Evolutionary conservation across 2,329 filamentous ascomycete species (phyloP).

Genomic region (Paraconiothyrium brasiliense): DNA sequence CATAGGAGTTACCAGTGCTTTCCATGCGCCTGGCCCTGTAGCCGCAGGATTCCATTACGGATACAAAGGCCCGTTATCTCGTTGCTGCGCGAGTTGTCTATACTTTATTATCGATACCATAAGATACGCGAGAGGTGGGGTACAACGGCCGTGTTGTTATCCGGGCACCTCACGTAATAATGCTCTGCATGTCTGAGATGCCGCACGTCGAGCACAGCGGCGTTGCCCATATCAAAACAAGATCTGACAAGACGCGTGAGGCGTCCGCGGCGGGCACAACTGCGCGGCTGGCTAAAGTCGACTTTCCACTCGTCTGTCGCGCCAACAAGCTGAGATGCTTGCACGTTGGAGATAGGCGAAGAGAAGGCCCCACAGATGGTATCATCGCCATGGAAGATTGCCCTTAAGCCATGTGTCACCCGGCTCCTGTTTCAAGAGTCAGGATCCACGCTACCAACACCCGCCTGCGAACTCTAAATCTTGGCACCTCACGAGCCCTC

Average conservation of each 20-base stretch:
- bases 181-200: constrained; percentile 13
- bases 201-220: constrained; percentile 14
- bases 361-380: constrained; percentile 1
- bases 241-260: constrained; percentile 14
- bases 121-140: constrained; percentile 16
- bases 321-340: background rate
- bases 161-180: constrained; percentile 9
- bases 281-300: constrained; percentile 6
- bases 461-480: constrained; percentile 3
- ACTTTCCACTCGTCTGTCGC: background rate
- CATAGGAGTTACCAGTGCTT: background rate
- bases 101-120: background rate
- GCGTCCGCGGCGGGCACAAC: background rate
- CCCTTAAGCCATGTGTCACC: constrained; percentile 15
- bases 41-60: too few relatives aligned
- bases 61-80: background rate
- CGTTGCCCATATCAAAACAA: constrained; percentile 7
- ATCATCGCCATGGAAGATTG: background rate
- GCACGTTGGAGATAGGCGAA: constrained; percentile 13
- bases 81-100: background rate
- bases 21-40: background rate
- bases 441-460: constrained; percentile 7
- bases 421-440: constrained; percentile 12
- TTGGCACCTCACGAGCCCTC: background rate
- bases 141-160: constrained; percentile 9